Conservation (phyloP, 768 basidiomycete genomes). For the Lentinula sp. region DNA sequence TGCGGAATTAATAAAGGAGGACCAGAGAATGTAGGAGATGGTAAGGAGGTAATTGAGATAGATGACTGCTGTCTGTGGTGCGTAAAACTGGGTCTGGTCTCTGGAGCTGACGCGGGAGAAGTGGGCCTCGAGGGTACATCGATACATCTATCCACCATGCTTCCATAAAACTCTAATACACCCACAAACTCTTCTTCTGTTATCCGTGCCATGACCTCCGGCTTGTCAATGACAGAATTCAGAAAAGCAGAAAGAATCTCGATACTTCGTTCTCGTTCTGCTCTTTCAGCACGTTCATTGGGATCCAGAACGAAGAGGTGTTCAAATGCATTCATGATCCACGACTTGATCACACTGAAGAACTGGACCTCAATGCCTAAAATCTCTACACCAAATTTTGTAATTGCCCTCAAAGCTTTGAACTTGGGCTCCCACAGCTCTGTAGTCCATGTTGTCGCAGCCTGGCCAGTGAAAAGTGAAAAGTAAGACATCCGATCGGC, state of each 20-base stretch:
- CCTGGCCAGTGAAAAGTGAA: slow-evolving; percentile 48
- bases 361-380: slow-evolving; percentile 59
- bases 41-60: slow-evolving; percentile 3
- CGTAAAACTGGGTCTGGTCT: background rate
- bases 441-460: slow-evolving; percentile 42
- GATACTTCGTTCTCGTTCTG: slow-evolving; percentile 61
- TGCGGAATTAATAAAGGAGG: background rate
- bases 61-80: slow-evolving; percentile 7
- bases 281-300: slow-evolving; percentile 34
- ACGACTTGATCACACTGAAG: slow-evolving; percentile 50
- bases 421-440: slow-evolving; percentile 71
- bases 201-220: slow-evolving; percentile 54
- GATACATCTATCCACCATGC: slow-evolving; percentile 50
- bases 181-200: slow-evolving; percentile 50
- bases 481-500: slow-evolving; percentile 61
- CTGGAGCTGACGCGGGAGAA: background rate
- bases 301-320: slow-evolving; percentile 31
- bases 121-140: slow-evolving; percentile 19
- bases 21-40: slow-evolving; percentile 1
- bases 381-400: slow-evolving; percentile 52
- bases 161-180: slow-evolving; percentile 57
- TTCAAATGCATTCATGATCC: slow-evolving; percentile 65
- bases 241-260: slow-evolving; percentile 57
- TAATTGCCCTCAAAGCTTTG: slow-evolving; percentile 61
- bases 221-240: slow-evolving; percentile 39